Evolutionary conservation across 1,284 basidiomycete species (phyloP), one percentile per base, ranked within the genome.

Genomic region (Tylopilus sp.): DNA sequence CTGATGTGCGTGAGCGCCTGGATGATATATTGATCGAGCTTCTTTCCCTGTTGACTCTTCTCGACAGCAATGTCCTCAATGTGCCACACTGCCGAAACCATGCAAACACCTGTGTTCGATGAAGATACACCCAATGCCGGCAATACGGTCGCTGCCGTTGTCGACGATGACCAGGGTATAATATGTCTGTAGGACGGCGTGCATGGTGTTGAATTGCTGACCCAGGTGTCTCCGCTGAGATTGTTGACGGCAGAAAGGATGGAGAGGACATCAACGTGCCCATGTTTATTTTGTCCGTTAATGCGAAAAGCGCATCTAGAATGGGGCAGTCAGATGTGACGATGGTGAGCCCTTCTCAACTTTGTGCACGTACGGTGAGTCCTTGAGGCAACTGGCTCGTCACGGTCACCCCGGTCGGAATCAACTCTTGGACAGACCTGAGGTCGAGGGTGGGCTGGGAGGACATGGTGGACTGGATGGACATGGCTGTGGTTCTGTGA

Each of bases 31-130:
- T 95, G 82, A 0, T 97, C 97, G 38, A 99, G 86, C 74, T 94
- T 94, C 82, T 93, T 94, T 52, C 97, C 97, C 82, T 98, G 95
- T 79, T 92, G 89, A 54, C 81, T 84, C 80, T 92, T 90, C 80
- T 95, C 91, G 6, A 99, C 97, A 2, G 95, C 96, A 69, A 99
- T 98, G 77, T 99, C 97, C 81, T 99, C 97, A 68, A 99, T 97
- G 77, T 99, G 97, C 97, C 12, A 95, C 94, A 63, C 86, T 84
- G 26, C 95, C 95, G 22, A 93, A 83, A 12, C 87, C 89, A 32
- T 96, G 87, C 29, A 96, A 82, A 85, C 99, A 98, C 84, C 99
- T 99, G 83, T 91, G 92, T 80, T 98, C 96, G 67, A 97, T 79
- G 75, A 99, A 90, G 58, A 98, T 83, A 10, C 91, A 90, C 18